A percentile compares a stretch with the other conserved stretches of the same genome.
Evolutionary conservation across 352 stramenopile genomes (phyloP).

Genomic region (Phytophthora meadii): DNA sequence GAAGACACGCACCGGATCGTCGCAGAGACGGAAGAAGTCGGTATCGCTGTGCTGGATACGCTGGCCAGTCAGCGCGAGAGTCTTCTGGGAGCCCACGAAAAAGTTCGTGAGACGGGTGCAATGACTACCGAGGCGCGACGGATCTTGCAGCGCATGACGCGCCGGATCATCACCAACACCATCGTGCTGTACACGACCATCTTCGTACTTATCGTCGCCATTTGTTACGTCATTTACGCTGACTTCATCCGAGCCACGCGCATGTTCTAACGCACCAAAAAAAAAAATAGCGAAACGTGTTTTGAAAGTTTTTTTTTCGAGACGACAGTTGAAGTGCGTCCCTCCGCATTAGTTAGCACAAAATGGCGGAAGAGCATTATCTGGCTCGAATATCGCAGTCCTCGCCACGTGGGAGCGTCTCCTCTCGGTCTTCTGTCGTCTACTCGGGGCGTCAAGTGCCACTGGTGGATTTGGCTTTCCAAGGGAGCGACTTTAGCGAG

Average conservation of each 20-base stretch:
- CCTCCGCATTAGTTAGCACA: conserved; percentile 15
- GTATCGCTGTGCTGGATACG: conserved; percentile 75
- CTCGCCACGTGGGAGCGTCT: conserved; percentile 22
- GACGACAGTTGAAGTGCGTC: conserved; percentile 23
- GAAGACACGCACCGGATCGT: conserved; percentile 75
- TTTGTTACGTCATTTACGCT: conserved; percentile 80
- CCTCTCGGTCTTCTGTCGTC: conserved; percentile 25
- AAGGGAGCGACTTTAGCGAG: conserved; percentile 18
- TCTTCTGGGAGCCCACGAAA: conserved; percentile 71
- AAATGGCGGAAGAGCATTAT: conserved; percentile 34
- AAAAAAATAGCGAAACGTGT: too few species aligned
- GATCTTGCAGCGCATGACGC: conserved; percentile 79
- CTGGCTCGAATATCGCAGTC: conserved; percentile 31
- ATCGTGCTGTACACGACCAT: conserved; percentile 86
- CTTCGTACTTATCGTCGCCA: conserved; percentile 65
- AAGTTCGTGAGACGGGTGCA: conserved; percentile 79
- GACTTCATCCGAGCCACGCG: conserved; percentile 67
- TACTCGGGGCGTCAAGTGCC: conserved; percentile 39
- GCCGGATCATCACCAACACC: conserved; percentile 79
- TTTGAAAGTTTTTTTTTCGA: conserved; percentile 6
- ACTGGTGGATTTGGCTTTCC: conserved; percentile 45
- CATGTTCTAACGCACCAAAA: conserved; percentile 23
- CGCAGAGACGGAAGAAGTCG: conserved; percentile 70
- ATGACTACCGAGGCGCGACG: conserved; percentile 70
- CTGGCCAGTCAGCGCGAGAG: conserved; percentile 75